A percentile compares a stretch with the other conserved stretches of the same genome.
Evolutionary conservation across 164 flowering plant genomes (phyloP).

Genomic region (Buxus sempervirens): DNA sequence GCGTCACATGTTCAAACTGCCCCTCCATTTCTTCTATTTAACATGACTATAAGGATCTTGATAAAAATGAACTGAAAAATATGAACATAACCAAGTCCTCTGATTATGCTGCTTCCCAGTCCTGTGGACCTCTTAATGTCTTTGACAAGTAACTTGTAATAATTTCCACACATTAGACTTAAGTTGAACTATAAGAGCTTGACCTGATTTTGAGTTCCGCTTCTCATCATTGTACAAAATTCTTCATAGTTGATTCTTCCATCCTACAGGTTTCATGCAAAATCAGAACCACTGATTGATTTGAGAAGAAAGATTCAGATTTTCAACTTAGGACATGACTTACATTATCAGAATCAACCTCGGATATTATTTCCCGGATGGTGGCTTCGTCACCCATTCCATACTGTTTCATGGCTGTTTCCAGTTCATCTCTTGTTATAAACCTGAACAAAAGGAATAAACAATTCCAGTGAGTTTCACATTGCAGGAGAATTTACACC

Average conservation of each 20-base stretch:
- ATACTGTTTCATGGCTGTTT: slow-evolving; percentile 68
- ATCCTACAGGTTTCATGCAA: slow-evolving; percentile 48
- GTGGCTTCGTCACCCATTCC: slow-evolving; percentile 76
- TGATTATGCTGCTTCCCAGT: background rate
- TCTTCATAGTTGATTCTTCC: slow-evolving; percentile 79
- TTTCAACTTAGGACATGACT: slow-evolving; percentile 18
- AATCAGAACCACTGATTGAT: slow-evolving; percentile 7
- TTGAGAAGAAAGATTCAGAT: background rate
- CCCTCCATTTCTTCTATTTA: background rate
- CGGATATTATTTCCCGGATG: slow-evolving; percentile 70
- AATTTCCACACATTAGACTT: background rate
- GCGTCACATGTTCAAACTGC: background rate
- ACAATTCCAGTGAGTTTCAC: background rate
- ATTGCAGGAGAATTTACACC: background rate
- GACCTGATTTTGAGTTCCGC: slow-evolving; percentile 52
- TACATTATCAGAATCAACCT: slow-evolving; percentile 88
- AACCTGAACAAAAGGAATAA: slow-evolving; percentile 35
- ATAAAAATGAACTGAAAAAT: background rate
- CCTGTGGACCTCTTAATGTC: background rate
- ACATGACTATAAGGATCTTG: background rate
- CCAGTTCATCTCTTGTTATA: slow-evolving; percentile 81
- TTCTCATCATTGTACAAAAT: slow-evolving; percentile 80
- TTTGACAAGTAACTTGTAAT: background rate
- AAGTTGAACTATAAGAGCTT: slow-evolving; percentile 43
- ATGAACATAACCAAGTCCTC: background rate